Evolutionary conservation across 139 green algal species (phyloP).

Genomic region (Pedinophyceae sp.): DNA sequence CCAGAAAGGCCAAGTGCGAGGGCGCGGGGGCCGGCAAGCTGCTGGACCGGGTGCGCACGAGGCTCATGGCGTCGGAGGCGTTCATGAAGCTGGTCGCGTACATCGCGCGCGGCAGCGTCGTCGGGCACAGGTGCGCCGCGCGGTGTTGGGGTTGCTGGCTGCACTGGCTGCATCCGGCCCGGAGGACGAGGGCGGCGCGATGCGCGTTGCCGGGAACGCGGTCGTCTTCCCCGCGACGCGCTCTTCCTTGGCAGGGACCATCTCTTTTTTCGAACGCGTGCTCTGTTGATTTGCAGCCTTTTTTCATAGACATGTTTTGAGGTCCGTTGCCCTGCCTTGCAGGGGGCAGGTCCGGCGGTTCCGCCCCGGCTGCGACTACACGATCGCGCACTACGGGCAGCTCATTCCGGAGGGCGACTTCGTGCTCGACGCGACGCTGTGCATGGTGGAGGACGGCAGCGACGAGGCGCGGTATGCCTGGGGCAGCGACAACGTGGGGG

Average conservation of each 20-base stretch:
- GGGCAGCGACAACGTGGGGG: slow-evolving; percentile 51
- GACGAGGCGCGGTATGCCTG: slow-evolving; percentile 16
- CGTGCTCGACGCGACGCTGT: slow-evolving; percentile 53
- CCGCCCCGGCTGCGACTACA: slow-evolving; percentile 69
- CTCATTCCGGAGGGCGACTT: slow-evolving; percentile 13
- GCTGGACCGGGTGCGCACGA: neutral
- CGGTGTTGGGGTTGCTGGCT: too few relatives aligned
- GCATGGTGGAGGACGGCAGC: slow-evolving; percentile 44
- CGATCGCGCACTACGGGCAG: slow-evolving; percentile 52
- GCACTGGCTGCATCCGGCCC: too few relatives aligned
- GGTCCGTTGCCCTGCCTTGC: slow-evolving; percentile 25
- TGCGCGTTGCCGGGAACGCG: too few relatives aligned
- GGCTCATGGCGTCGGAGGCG: neutral
- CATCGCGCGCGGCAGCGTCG: neutral
- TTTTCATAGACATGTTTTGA: slow-evolving; percentile 33
- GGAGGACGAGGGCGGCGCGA: too few relatives aligned
- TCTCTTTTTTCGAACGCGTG: too few relatives aligned
- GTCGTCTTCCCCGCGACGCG: too few relatives aligned
- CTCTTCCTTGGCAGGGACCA: too few relatives aligned
- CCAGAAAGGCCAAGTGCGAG: slow-evolving; percentile 1
- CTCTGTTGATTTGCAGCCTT: too few relatives aligned
- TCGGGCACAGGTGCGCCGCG: neutral
- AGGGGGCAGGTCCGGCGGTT: slow-evolving; percentile 50
- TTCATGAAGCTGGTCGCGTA: neutral
- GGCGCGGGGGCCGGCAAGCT: slow-evolving; percentile 4